Evolutionary conservation across 202 grass and related monocot species (phyloP), one percentile per base, ranked within the genome.

Genomic region (Sporobolus alterniflorus): DNA sequence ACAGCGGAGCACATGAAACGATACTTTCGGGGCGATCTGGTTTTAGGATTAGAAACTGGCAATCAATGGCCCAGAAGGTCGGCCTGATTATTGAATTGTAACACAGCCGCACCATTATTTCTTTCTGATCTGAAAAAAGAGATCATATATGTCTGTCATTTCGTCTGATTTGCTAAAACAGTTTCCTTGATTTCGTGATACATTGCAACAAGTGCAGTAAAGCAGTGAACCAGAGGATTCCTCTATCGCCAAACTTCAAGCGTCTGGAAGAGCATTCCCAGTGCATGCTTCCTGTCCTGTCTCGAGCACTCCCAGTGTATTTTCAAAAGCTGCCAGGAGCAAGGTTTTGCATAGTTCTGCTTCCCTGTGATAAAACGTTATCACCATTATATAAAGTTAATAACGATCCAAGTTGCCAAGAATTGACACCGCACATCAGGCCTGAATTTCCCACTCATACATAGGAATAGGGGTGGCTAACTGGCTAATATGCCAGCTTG

Each of bases 331-430:
- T 29, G n/a, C 30, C n/a, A 54, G 8, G 44, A 68, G n/a, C 29
- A 24, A 67, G 0, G 40, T 49, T 41, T 17, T 30, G 26, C 1
- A 28, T 50, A 42, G 31, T 50, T 25, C 16, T 67, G 60, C 11
- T 74, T 34, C 10, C 49, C 69, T 86, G 76, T 28, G 57, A 47
- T 30, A 40, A 74, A 86, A 40, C 21, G 21, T 6, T 64, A n/a
- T 36, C 13, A 61, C 9, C 41, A 47, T 14, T 29, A 14, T 30
- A 12, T 56, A 67, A 31, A 66, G 44, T n/a, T 1, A 75, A 33
- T 34, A 36, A 70, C 12, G n/a, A 46, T 21, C 40, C 47, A 40
- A 10, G 21, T 21, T 34, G 11, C 5, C 3, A 24, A 64, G 21
- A 48, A 41, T 5, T 29, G 16, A 65, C 25, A 61, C 1, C 5